Conservation (phyloP, 2,329 filamentous ascomycete genomes). For the Hirsutella rhossiliensis region DNA sequence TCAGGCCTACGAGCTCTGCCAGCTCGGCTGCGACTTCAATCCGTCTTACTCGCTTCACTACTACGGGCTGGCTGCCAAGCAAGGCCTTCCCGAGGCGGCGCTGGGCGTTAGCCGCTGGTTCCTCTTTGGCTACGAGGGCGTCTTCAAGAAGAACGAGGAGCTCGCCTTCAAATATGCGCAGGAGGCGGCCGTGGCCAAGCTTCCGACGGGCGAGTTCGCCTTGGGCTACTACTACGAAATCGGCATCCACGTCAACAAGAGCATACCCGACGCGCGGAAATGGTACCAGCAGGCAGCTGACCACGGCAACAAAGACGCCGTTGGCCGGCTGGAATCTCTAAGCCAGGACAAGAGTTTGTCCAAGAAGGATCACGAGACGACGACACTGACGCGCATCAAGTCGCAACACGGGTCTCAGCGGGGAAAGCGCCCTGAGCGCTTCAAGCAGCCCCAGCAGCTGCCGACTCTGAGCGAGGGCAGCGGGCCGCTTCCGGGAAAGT, state of each 20-base stretch:
- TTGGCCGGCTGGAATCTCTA: conserved; percentile 70
- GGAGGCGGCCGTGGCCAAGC: conserved; percentile 67
- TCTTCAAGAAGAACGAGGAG: conserved; percentile 93
- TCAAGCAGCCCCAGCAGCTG: conserved; percentile 37
- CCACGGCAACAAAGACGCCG: conserved; percentile 84
- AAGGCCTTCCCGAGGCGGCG: conserved; percentile 87
- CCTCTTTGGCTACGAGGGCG: conserved; percentile 81
- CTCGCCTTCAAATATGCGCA: conserved; percentile 85
- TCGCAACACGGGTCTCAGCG: conserved; percentile 61
- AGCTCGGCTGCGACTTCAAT: conserved; percentile 89
- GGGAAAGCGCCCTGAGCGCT: conserved; percentile 47
- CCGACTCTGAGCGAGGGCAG: conserved; percentile 36
- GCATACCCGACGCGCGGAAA: conserved; percentile 65
- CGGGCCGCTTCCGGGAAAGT: conserved; percentile 8
- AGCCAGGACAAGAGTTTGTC: conserved; percentile 73
- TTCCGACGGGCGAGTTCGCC: conserved; percentile 89
- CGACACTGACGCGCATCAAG: conserved; percentile 80
- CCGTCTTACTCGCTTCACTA: conserved; percentile 89
- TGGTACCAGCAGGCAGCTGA: conserved; percentile 90
- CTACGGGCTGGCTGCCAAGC: conserved; percentile 81
- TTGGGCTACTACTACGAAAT: conserved; percentile 97
- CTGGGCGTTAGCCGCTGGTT: conserved; percentile 99
- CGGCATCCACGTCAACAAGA: conserved; percentile 79
- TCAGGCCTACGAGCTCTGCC: conserved; percentile 86
- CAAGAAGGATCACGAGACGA: conserved; percentile 84